Percentiles rank a stretch among this genome's conserved stretches.
phyloP scores from a whole-genome alignment of 2,329 filamentous ascomycete species.

The Lecanicillium sp. region DNA sequence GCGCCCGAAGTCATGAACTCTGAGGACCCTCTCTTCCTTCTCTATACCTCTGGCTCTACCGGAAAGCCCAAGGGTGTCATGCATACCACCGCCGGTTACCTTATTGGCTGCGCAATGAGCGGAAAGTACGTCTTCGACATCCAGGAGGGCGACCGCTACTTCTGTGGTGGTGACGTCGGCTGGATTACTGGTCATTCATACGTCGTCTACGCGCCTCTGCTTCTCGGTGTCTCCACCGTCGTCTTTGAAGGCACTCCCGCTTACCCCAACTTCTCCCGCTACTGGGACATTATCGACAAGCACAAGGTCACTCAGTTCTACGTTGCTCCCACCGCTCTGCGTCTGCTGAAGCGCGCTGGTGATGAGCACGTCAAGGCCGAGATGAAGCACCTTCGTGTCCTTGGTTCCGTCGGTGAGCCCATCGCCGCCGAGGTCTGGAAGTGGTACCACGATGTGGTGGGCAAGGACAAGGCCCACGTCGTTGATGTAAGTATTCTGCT shows the following conservation, averaged over 20 bases:
- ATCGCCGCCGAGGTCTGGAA: conserved; percentile 99
- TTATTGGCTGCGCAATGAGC: conserved; percentile 86
- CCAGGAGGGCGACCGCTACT: conserved; percentile 86
- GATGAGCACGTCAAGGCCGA: conserved; percentile 83
- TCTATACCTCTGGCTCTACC: conserved; percentile 96
- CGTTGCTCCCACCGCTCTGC: conserved; percentile 87
- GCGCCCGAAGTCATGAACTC: conserved; percentile 82
- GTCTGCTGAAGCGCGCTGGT: conserved; percentile 89
- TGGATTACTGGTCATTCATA: conserved; percentile 99
- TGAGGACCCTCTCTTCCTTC: conserved; percentile 92
- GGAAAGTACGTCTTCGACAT: conserved; percentile 99
- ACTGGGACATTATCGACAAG: conserved; percentile 97
- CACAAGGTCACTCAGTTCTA: conserved; percentile 97
- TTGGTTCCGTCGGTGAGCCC: conserved; percentile 93
- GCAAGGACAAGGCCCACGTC: conserved; percentile 86
- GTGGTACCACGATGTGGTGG: conserved; percentile 96
- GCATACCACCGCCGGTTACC: conserved; percentile 93
- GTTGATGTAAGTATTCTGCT: conserved; percentile 65
- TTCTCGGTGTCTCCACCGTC: conserved; percentile 88
- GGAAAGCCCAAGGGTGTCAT: conserved; percentile 98
- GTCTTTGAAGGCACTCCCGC: conserved; percentile 97
- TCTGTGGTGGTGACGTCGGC: conserved; percentile 95
- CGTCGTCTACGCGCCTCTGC: conserved; percentile 89
- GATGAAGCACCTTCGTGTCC: conserved; percentile 81
- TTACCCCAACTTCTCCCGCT: conserved; percentile 94